Conservation (phyloP, 306 rosid species). For the Sicyos edulis region DNA sequence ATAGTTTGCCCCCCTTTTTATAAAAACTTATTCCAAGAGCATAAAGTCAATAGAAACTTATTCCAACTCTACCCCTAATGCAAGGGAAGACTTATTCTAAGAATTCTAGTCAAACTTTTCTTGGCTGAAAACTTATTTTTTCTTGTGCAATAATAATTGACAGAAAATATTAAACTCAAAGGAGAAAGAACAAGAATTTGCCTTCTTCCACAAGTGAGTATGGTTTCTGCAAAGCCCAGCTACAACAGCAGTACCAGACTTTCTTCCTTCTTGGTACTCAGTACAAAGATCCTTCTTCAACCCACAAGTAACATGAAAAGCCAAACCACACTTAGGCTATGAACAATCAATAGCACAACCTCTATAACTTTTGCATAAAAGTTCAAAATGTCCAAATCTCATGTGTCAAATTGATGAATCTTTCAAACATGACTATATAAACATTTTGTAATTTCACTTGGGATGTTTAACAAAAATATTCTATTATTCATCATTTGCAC, state of each 20-base stretch:
- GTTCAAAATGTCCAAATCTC: too few species aligned
- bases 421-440: too few species aligned
- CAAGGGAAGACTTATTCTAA: neutral
- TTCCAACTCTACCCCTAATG: neutral
- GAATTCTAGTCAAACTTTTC: neutral
- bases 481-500: too few species aligned
- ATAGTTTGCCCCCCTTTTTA: too few species aligned
- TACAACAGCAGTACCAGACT: constrained; percentile 50
- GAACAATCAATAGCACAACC: constrained; percentile 72
- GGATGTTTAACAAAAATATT: too few species aligned
- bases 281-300: constrained; percentile 55
- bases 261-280: constrained; percentile 62
- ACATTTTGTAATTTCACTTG: too few species aligned
- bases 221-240: constrained; percentile 75
- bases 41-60: too few species aligned
- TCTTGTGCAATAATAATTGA: neutral
- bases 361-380: constrained; percentile 30
- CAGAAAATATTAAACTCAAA: neutral
- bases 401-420: too few species aligned
- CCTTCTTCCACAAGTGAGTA: constrained; percentile 63
- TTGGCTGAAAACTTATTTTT: too few species aligned
- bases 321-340: constrained; percentile 55
- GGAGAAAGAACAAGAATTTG: constrained; percentile 13
- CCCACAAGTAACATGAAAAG: constrained; percentile 67
- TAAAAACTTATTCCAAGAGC: too few species aligned